A percentile compares a stretch with the other conserved stretches of the same genome.
phyloP scores from a whole-genome alignment of 345 rosid genomes.

The Litchi chinensis region DNA sequence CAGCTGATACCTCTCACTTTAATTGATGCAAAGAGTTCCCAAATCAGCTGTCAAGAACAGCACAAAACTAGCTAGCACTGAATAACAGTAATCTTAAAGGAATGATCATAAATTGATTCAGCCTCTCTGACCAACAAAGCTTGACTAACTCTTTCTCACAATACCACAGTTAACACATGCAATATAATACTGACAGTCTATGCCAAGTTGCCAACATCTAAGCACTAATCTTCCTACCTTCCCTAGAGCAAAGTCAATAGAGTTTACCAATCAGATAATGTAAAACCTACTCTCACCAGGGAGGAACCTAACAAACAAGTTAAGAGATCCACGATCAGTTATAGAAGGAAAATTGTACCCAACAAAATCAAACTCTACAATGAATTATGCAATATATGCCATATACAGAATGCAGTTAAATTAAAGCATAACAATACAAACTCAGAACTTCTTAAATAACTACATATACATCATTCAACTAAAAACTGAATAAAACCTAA shows the following conservation, averaged over 20 bases:
- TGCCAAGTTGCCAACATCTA: not conserved
- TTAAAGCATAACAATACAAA: not conserved
- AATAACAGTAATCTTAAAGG: not conserved
- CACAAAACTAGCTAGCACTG: not conserved
- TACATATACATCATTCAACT: not conserved
- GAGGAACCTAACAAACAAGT: not conserved
- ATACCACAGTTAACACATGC: not conserved
- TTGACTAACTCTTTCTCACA: not conserved
- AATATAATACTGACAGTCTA: not conserved
- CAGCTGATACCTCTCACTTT: not conserved
- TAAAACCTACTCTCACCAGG: not conserved
- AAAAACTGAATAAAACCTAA: not conserved
- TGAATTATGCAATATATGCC: not conserved
- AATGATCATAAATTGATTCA: too few relatives aligned
- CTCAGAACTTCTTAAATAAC: not conserved
- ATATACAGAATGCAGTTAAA: not conserved
- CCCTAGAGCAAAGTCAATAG: not conserved
- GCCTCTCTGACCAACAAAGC: not conserved
- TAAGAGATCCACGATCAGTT: not conserved
- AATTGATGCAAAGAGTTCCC: not conserved
- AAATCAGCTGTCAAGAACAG: not conserved
- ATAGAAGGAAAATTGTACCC: not conserved
- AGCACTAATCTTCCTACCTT: not conserved
- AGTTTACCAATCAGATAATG: not conserved
- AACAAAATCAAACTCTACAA: not conserved